Evolutionary conservation across 306 rosid species (phyloP).

Genomic region (Morella rubra): DNA sequence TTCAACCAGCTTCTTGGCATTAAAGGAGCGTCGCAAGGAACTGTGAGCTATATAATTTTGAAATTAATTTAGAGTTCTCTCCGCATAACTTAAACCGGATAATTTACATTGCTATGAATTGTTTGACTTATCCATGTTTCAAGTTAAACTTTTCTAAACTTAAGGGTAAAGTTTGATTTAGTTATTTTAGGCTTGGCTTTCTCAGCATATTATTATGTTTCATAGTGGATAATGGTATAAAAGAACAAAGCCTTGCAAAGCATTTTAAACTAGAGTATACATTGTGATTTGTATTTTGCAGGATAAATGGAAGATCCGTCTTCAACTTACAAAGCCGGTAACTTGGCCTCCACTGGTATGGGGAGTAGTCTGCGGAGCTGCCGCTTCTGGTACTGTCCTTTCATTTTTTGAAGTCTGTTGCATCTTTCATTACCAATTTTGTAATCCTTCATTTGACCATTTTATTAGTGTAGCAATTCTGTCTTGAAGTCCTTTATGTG

Average conservation of each 20-base stretch:
- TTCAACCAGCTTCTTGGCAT: slow-evolving; percentile 68
- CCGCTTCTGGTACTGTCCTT: slow-evolving; percentile 80
- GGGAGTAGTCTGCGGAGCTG: slow-evolving; percentile 99
- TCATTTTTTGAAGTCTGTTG: slow-evolving; percentile 2
- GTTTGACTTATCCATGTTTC: background rate
- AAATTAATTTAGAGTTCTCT: background rate
- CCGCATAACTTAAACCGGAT: background rate
- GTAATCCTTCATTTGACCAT: background rate
- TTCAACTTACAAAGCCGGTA: slow-evolving; percentile 96
- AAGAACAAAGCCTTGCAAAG: background rate
- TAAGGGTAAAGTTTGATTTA: background rate
- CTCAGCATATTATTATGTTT: background rate
- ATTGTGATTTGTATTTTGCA: slow-evolving; percentile 43
- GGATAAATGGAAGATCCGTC: slow-evolving; percentile 97
- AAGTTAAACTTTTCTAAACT: background rate
- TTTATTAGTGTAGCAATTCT: background rate
- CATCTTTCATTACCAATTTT: slow-evolving; percentile 7
- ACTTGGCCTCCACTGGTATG: slow-evolving; percentile 99
- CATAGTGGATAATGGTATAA: slow-evolving; percentile 1
- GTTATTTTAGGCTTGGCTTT: background rate
- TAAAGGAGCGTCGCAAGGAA: slow-evolving; percentile 62
- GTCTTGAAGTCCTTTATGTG: background rate
- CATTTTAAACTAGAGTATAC: slow-evolving; percentile 15
- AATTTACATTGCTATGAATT: background rate
- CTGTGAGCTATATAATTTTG: slow-evolving; percentile 33